Percentiles rank a stretch among this genome's conserved stretches.
Conservation (phyloP, 371 early-diverging fungal species). For the Mortierella polycephala region DNA sequence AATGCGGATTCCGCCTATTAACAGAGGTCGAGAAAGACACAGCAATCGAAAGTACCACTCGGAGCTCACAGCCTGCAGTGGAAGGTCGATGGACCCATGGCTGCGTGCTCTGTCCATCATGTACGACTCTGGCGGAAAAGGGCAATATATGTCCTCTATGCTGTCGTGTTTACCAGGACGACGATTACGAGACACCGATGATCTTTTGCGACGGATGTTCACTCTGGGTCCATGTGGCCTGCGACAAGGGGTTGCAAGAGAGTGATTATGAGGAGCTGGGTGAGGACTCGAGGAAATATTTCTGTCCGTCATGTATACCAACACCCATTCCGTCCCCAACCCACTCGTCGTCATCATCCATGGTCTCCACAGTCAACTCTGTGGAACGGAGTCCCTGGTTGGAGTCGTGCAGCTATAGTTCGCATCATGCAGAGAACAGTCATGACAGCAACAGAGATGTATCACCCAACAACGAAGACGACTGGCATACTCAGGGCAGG, state of each 20-base stretch:
- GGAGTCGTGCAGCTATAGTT: background rate
- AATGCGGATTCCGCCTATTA: slow-evolving; percentile 35
- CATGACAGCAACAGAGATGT: slow-evolving; percentile 2
- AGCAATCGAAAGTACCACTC: background rate
- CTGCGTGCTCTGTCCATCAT: slow-evolving; percentile 57
- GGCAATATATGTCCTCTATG: slow-evolving; percentile 64
- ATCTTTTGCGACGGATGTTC: slow-evolving; percentile 65
- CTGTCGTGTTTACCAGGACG: slow-evolving; percentile 55
- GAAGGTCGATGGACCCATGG: slow-evolving; percentile 56
- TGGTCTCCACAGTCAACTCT: slow-evolving; percentile 25
- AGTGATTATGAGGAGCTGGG: slow-evolving; percentile 52
- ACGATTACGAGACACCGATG: slow-evolving; percentile 60
- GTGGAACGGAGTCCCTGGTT: slow-evolving; percentile 33
- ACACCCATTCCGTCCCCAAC: slow-evolving; percentile 45
- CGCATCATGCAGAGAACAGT: background rate
- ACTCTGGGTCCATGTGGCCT: slow-evolving; percentile 63
- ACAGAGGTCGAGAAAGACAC: background rate
- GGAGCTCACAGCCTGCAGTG: background rate
- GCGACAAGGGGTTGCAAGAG: slow-evolving; percentile 56
- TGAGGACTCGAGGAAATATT: slow-evolving; percentile 48
- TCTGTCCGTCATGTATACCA: slow-evolving; percentile 54
- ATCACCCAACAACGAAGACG: slow-evolving; percentile 15
- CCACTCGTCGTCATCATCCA: slow-evolving; percentile 38
- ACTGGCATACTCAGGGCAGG: slow-evolving; percentile 10
- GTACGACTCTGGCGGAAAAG: slow-evolving; percentile 55